Evolutionary conservation across 2,329 filamentous ascomycete genomes (phyloP).

Genomic region (Cryphonectria nitschkei): DNA sequence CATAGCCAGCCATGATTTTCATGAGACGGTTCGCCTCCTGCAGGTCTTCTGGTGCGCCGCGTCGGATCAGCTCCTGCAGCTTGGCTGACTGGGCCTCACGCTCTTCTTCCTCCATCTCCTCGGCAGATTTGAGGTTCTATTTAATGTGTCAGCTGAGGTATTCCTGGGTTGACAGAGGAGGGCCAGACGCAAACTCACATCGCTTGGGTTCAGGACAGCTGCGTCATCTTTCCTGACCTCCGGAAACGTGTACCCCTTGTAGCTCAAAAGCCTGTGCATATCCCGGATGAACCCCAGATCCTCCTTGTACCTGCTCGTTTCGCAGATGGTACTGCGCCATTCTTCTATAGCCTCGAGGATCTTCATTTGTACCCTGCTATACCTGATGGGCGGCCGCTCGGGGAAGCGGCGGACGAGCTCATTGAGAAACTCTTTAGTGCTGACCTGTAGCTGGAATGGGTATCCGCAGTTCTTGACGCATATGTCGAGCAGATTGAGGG

Average conservation of each 20-base stretch:
- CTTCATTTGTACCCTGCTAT: slow-evolving; percentile 85
- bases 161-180: background rate
- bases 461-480: slow-evolving; percentile 99
- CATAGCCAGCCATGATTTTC: slow-evolving; percentile 99
- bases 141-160: background rate
- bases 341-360: slow-evolving; percentile 97
- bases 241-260: slow-evolving; percentile 96
- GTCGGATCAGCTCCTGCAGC: slow-evolving; percentile 91
- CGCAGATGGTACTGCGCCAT: slow-evolving; percentile 97
- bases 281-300: slow-evolving; percentile 95
- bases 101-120: slow-evolving; percentile 99
- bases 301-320: slow-evolving; percentile 96
- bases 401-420: slow-evolving; percentile 96
- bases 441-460: slow-evolving; percentile 97
- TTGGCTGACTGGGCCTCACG: slow-evolving; percentile 95
- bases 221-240: slow-evolving; percentile 92
- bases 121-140: slow-evolving; percentile 90
- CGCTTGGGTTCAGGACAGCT: slow-evolving; percentile 93
- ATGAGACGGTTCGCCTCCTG: slow-evolving; percentile 97
- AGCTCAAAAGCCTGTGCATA: slow-evolving; percentile 94
- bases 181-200: slow-evolving; percentile 62
- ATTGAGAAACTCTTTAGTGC: slow-evolving; percentile 98
- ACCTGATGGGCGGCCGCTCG: slow-evolving; percentile 84
- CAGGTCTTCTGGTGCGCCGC: slow-evolving; percentile 88
- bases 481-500: slow-evolving; percentile 91